Percentiles rank a stretch among this genome's conserved stretches.
phyloP scores from a whole-genome alignment of 169 alveolate genomes.

The Plasmodium fragile region DNA sequence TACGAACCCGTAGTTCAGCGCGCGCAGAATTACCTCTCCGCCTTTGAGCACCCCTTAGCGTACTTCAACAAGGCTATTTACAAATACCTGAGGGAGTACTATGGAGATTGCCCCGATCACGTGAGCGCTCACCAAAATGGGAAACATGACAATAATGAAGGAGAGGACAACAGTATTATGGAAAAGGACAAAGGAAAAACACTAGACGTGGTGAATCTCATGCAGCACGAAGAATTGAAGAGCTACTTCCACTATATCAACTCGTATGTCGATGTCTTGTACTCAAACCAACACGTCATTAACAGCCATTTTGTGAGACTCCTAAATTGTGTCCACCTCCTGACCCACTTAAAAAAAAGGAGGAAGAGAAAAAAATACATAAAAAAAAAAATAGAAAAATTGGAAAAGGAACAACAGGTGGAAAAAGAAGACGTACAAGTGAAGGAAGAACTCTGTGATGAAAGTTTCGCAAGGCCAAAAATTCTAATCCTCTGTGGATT shows the following conservation, averaged over 20 bases:
- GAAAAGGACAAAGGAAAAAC: conserved; percentile 2
- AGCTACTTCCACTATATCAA: conserved; percentile 76
- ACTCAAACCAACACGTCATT: conserved; percentile 46
- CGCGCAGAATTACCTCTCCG: conserved; percentile 13
- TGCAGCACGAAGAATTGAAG: conserved; percentile 46
- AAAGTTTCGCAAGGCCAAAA: conserved; percentile 79
- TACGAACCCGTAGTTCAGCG: not conserved
- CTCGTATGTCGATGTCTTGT: conserved; percentile 78
- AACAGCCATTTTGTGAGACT: conserved; percentile 52
- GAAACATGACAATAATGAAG: not conserved
- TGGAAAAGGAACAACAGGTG: conserved; percentile 44
- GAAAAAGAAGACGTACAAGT: conserved; percentile 30
- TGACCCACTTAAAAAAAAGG: conserved; percentile 57
- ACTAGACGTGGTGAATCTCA: not conserved
- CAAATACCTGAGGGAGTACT: conserved; percentile 15
- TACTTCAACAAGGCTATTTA: conserved; percentile 23
- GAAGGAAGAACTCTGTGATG: conserved; percentile 77
- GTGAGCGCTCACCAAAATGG: not conserved
- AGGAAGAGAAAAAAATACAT: conserved; percentile 60
- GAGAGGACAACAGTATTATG: not conserved
- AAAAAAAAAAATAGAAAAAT: conserved; percentile 57
- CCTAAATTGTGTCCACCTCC: conserved; percentile 22
- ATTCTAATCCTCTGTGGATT: conserved; percentile 77
- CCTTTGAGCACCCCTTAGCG: conserved; percentile 49
- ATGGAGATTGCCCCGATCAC: not conserved